These are phyloP conservation scores for Recurvomyces mirabilis DNA, from an alignment of 495 filamentous ascomycete species.

Conservation along the genomic window DNA sequence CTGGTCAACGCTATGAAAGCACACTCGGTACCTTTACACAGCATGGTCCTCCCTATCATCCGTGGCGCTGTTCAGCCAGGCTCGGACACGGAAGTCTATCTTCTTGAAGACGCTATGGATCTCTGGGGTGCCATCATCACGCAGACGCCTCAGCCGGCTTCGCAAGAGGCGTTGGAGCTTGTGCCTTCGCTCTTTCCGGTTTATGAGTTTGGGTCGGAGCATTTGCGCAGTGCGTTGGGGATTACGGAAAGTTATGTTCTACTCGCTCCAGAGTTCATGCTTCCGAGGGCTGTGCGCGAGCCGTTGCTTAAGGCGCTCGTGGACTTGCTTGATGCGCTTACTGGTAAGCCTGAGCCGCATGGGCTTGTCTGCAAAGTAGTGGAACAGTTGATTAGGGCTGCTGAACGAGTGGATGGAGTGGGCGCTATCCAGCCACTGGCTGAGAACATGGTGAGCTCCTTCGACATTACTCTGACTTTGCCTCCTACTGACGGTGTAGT, in stretches of 20 bases:
- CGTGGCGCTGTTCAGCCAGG: conserved; percentile 62
- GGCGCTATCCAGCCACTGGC: conserved; percentile 51
- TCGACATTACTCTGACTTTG: no score
- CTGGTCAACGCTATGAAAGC: conserved; percentile 69
- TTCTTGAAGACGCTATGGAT: conserved; percentile 84
- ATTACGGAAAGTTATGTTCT: conserved; percentile 72
- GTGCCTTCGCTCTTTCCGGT: conserved; percentile 57
- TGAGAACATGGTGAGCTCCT: conserved; percentile 54
- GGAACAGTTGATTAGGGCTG: conserved; percentile 59
- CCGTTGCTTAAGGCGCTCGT: conserved; percentile 48
- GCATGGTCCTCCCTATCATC: conserved; percentile 66
- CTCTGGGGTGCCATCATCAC: conserved; percentile 70
- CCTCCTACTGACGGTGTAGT: no score
- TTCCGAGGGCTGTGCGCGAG: conserved; percentile 51
- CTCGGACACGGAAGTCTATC: conserved; percentile 70
- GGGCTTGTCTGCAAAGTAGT: conserved; percentile 54
- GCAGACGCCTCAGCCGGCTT: conserved; percentile 56
- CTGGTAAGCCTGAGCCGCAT: conserved; percentile 45
- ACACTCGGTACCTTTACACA: conserved; percentile 59
- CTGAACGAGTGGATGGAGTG: conserved; percentile 55
- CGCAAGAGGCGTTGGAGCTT: conserved; percentile 54
- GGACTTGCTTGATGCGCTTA: conserved; percentile 46
- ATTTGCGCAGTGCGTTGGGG: conserved; percentile 54
- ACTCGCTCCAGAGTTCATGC: conserved; percentile 63
- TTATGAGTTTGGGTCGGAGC: conserved; percentile 58